Base-by-base conservation (phyloP, 2,329 filamentous ascomycete genomes). In the Hypoxylon sp. region DNA sequence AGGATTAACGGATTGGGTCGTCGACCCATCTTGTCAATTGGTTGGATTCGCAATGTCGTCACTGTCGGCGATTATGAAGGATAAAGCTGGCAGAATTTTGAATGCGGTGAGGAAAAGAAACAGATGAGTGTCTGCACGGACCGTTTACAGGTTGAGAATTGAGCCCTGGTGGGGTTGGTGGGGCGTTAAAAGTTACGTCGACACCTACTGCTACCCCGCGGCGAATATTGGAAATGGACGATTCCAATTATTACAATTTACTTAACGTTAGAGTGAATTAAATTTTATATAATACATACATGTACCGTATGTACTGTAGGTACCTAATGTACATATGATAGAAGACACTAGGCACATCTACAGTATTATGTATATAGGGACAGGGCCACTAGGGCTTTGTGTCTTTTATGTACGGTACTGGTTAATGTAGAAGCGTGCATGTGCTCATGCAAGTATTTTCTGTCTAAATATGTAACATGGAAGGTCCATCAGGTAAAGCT, bases 1-100 rank as follows among this genome's bases (percentile, higher is more conserved):
- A 93, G 87, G 79, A 97, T 94, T 74, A 97, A 85, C 75, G 90
- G 89, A 81, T 96, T 95, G 72, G 93, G 93, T 81, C 91, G 91
- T 78, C 93, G 89, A 78, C 93, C 93, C 93, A 95, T 95, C 74
- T 78, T 82, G 78, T 61, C 51, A 64, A 60, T 61, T 50, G 39
- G 50, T 47, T 29, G 61, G 46, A 11, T 11, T 6, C 33, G 9
- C 6, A 35, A 42, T 68, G 47, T 48, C 71, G 63, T 71, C 62
- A 66, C 60, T 63, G 52, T 22, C 46, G 31, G 46, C 26, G 35
- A 59, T 9, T 53, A 52, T 62, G 59, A 63, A 73, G 72, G 71
- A 74, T 73, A 75, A 75, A 71, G 72, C 73, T 63, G 75, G 74
- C 75, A 76, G 74, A 76, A 76, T 76, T 48, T n/a, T 37, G 66